Conservation (phyloP, 306 rosid species). For the Prinsepia uniflora region DNA sequence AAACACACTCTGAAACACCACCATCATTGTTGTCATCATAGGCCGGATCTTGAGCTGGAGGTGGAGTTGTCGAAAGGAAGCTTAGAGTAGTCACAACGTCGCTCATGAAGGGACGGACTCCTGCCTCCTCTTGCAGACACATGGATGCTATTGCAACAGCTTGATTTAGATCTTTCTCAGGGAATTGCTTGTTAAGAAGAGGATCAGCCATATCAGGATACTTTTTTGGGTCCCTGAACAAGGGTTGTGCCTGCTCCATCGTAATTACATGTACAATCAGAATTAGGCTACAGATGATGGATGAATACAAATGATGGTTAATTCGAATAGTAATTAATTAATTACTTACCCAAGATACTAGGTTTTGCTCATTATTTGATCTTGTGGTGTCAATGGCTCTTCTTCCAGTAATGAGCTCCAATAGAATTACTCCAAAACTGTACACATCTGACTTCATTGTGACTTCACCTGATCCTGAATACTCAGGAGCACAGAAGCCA, state of each 20-base stretch:
- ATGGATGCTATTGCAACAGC: constrained; percentile 88
- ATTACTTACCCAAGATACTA: constrained; percentile 72
- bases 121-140: constrained; percentile 89
- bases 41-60: constrained; percentile 18
- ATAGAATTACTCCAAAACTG: constrained; percentile 77
- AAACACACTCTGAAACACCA: not conserved
- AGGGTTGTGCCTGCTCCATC: constrained; percentile 66
- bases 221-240: constrained; percentile 68
- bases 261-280: not conserved
- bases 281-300: constrained; percentile 1
- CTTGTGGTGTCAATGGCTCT: constrained; percentile 69
- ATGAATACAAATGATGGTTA: no score
- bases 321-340: not conserved
- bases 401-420: constrained; percentile 85
- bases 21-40: not conserved
- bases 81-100: constrained; percentile 77
- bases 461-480: constrained; percentile 56
- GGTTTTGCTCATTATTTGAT: constrained; percentile 68
- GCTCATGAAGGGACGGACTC: constrained; percentile 80
- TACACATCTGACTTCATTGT: constrained; percentile 78
- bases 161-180: constrained; percentile 85
- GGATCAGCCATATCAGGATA: constrained; percentile 79
- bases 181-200: constrained; percentile 41
- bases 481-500: constrained; percentile 89
- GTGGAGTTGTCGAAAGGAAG: constrained; percentile 54